phyloP scores from a whole-genome alignment of 108 stramenopile species.

The Fistulifera solaris region DNA sequence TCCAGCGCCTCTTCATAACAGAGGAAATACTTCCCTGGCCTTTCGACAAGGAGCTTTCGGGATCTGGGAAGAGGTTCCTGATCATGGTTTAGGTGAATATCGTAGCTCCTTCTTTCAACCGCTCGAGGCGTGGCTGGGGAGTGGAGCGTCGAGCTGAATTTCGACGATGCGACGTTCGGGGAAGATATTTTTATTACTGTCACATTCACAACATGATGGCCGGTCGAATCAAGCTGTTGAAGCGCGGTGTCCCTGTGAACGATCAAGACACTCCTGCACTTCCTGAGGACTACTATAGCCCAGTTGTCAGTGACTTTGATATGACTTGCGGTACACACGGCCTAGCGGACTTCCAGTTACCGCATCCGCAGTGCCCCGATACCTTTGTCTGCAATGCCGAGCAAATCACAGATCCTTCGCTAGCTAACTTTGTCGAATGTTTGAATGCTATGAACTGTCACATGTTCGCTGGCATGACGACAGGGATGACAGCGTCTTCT shows the following conservation, averaged over 20 bases:
- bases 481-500: conserved; percentile 9
- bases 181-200: conserved; percentile 91
- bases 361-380: conserved; percentile 36
- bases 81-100: conserved; percentile 80
- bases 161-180: conserved; percentile 30
- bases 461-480: conserved; percentile 64
- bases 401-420: background rate
- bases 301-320: conserved; percentile 33
- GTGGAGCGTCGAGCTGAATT: conserved; percentile 52
- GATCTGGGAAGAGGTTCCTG: conserved; percentile 20
- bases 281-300: conserved; percentile 43
- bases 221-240: conserved; percentile 45
- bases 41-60: conserved; percentile 27
- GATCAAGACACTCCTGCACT: conserved; percentile 25
- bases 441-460: conserved; percentile 23
- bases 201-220: conserved; percentile 42
- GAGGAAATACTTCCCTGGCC: conserved; percentile 33
- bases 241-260: conserved; percentile 27
- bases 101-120: conserved; percentile 79
- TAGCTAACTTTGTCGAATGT: background rate
- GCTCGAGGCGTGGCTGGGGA: conserved; percentile 50
- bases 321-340: conserved; percentile 62
- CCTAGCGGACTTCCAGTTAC: conserved; percentile 34
- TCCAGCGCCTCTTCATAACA: conserved; percentile 72
- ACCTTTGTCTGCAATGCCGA: conserved; percentile 37